Base-by-base conservation (phyloP, 2,329 filamentous ascomycete species). In the Ophiognomonia clavigignenti-juglandacearum region DNA sequence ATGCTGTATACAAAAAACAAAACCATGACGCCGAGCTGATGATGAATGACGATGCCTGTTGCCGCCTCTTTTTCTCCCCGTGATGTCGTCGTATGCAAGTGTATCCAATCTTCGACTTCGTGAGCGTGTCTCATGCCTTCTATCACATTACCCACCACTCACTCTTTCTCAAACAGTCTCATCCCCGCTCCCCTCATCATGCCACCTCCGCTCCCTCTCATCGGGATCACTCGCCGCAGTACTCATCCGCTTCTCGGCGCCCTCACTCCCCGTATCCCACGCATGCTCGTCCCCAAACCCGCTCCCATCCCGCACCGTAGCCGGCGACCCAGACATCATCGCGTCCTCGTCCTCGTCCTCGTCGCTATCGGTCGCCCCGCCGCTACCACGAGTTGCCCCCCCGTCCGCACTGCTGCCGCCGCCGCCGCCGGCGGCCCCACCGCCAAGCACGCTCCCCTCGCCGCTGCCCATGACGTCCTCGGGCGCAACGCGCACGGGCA, bases 401-500 rank as follows among this genome's bases (percentile, higher is more conserved):
- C 43, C 46, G 27, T 39, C 47, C 19, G 49, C 50, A 23, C 47
- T 43, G 7, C 50, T 49, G 6, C 57, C 54, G 9, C 49, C 59
- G 20, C 50, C 46, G 5, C n/a, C 11, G 56, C 50, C 46, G 5
- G 11, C 11, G 56, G n/a, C n/a, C n/a, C 22, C 48, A 37, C 43
- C 46, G 27, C 39, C 47, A 16, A 49, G 49, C 22, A 45, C 44
- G 7, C 50, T 49, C 4, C 57, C 54, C 8, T 48, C 59, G 20
- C 50, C 46, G 5, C n/a, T 10, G 56, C 49, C 31, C 56, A 64
- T 44, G 44, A 64, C 52, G 11, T 62, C 58, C n/a, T 63, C 59
- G 9, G 62, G 59, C 47, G 62, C 62, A 10, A 66, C 54, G 9
- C 54, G 50, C 26, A 65, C 48, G 7, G 63, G 79, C 56, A 78